Evolutionary conservation across 805 yeast genomes (phyloP), one percentile per base, ranked within the genome.

Genomic region (Saccharomyces kudriavzevii): DNA sequence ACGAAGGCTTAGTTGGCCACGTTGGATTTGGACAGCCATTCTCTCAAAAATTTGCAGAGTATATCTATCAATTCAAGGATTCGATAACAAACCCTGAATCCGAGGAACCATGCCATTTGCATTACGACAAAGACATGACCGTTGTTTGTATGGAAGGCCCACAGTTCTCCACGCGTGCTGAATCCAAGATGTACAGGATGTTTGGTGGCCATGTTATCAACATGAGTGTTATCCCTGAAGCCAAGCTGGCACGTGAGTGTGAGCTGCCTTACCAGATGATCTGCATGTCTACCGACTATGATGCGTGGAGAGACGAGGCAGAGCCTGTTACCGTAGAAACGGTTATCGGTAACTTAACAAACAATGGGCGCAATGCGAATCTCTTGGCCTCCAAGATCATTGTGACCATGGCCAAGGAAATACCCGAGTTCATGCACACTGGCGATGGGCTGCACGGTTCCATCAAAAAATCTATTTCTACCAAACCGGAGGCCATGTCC

Each of bases 121-220:
- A 82, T 60, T 72, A 72, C 31, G 81, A 80, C 53, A 83, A 81
- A 54, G 97, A 92, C 64, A 73, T 87, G 54, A 87, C 95, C 5
- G 82, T 94, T 45, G 79, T 94, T 58, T 94, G 99, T 71, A 94
- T 94, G 99, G 99, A 92, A 73, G 99, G 99, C 46, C 99, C 99
- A 2, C 96, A 94, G 49, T 94, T 94, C 71, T 85, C 95, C 40
- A 94, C 99, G 13, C 80, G 99, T 60, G 98, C 99, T 9, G 99
- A 94, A 74, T 90, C 97, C 13, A 80, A 80, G 67, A 72, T 94
- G 73, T 94, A 94, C 76, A 75, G 79, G 57, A 74, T 87, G 35
- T 87, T 94, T 85, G 97, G 96, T 54, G 98, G 96, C 6, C 82
- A 90, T 31, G 95, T 94, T 53, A 94, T 94, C 70, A 94, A 94